Evolutionary conservation across 352 stramenopile species (phyloP).

Genomic region (Globisporangium nagaii): DNA sequence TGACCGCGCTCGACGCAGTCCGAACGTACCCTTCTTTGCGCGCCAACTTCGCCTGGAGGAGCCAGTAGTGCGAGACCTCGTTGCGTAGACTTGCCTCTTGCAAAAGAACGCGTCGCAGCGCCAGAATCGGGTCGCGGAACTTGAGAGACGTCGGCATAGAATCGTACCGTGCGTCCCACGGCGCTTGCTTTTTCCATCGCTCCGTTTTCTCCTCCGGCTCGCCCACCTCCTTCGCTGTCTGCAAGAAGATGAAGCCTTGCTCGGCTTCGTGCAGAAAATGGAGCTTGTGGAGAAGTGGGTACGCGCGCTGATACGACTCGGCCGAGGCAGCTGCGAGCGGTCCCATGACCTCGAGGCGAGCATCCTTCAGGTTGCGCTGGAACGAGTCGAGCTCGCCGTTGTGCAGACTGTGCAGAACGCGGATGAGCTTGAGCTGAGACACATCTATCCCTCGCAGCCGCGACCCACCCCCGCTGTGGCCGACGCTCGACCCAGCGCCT

Average conservation of each 20-base stretch:
- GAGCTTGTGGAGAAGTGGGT: conserved; percentile 69
- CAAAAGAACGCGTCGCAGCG: conserved; percentile 72
- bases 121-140: conserved; percentile 80
- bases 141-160: conserved; percentile 73
- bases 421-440: conserved; percentile 72
- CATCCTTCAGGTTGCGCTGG: conserved; percentile 55
- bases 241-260: conserved; percentile 58
- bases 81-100: conserved; percentile 52
- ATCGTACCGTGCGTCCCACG: conserved; percentile 69
- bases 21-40: conserved; percentile 81
- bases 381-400: conserved; percentile 46
- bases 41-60: conserved; percentile 76
- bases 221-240: conserved; percentile 19
- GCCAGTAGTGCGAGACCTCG: conserved; percentile 78
- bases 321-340: conserved; percentile 60
- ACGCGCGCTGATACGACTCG: conserved; percentile 73
- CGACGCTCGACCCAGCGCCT: neutral
- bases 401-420: conserved; percentile 76
- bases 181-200: conserved; percentile 52
- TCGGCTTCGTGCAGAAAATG: conserved; percentile 77
- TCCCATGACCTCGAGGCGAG: conserved; percentile 62
- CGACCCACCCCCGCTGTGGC: neutral
- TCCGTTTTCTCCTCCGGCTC: conserved; percentile 22
- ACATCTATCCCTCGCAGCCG: conserved; percentile 63
- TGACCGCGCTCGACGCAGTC: conserved; percentile 76